phyloP scores from a whole-genome alignment of 345 rosid genomes.

The Rhodomyrtus tomentosa region DNA sequence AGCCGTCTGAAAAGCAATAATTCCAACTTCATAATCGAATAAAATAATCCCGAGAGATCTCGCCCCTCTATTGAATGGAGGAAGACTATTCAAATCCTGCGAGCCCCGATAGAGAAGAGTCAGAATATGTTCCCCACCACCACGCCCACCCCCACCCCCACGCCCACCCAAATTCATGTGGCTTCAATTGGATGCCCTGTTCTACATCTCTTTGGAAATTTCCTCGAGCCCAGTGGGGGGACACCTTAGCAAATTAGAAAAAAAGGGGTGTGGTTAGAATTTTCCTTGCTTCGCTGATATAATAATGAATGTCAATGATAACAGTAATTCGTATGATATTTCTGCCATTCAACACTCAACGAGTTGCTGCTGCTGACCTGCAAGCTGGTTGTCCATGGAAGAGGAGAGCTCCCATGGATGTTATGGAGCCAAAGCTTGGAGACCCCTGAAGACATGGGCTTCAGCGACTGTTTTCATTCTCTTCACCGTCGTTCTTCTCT shows the following conservation, averaged over 20 bases:
- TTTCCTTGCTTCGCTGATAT: neutral
- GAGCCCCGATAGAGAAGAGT: no score
- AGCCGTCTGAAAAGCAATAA: neutral
- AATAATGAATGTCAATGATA: neutral
- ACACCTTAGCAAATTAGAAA: no score
- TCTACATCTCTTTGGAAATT: neutral
- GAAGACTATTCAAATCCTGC: neutral
- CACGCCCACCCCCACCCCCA: no score
- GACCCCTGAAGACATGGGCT: neutral
- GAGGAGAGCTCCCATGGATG: neutral
- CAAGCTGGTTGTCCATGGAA: neutral
- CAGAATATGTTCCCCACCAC: no score
- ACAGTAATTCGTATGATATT: neutral
- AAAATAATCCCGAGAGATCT: no score
- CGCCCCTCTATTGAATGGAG: no score
- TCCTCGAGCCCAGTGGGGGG: neutral
- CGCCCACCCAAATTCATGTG: no score
- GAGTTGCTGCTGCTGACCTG: neutral
- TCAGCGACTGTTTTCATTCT: neutral
- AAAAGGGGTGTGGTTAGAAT: neutral
- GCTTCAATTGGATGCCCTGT: neutral
- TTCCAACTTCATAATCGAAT: neutral
- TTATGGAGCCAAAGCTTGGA: neutral
- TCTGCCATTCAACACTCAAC: neutral
- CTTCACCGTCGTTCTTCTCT: neutral